Evolutionary conservation across 768 basidiomycete genomes (phyloP), one percentile per base, ranked within the genome.

Genomic region (Tylopilus sp.): DNA sequence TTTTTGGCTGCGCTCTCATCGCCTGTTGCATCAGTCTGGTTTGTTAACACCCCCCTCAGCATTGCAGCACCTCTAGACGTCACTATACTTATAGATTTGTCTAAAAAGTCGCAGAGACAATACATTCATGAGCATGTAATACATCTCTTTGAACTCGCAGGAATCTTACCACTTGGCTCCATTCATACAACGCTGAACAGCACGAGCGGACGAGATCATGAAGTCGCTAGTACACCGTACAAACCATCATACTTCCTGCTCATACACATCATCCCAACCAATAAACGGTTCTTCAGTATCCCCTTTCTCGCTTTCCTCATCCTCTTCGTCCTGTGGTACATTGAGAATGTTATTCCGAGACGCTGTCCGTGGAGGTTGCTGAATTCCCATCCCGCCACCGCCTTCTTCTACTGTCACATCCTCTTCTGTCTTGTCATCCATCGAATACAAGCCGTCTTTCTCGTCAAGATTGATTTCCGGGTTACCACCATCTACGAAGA

Each of bases 221-320:
- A 17, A 12, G n/a, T 41, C 25, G 13, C 31, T 21, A 40, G 30
- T 30, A 43, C 28, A 28, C 26, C 42, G 12, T 30, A 41, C 25
- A 23, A 1, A 36, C 17, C 7, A 21, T 63, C 48, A 69, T 15
- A 86, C 79, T 68, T 91, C 88, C 61, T 90, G 88, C 61, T 91
- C 87, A 59, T 86, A 91, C 22, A 65, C 73, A 42, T 80, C 85
- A 53, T 72, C 69, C 67, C 75, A 77, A 40, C 70, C 73, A 20
- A 63, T 57, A 46, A 67, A 58, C 2, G 47, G 33, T 20, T 58
- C 69, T 46, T 71, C 69, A 6, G 43, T 53, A 10, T 75, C 72
- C 11, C 71, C 75, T 53, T 78, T 75, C 18, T 75, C 75, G 51
- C 70, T 71, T 43, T 69, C 58, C 15, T 67, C 69, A 20, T 65